Base-by-base conservation (phyloP, 371 early-diverging fungal genomes). In the Amoeboradix gromovi region DNA sequence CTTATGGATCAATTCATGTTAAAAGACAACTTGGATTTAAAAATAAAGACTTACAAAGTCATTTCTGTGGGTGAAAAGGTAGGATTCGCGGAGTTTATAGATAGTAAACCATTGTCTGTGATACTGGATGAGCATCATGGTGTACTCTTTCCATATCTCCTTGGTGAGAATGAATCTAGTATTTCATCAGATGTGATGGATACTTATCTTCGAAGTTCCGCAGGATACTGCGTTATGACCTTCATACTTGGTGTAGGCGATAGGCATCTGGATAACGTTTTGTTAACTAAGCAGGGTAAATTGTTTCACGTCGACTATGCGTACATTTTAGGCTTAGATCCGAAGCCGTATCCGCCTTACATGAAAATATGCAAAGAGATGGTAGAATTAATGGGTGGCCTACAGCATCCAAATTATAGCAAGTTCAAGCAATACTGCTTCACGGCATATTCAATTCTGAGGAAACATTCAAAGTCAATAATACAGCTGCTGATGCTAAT, bases 161-260 rank as follows among this genome's bases (percentile, higher is more conserved):
- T n/a, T n/a, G n/a, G n/a, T n/a, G n/a, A n/a, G n/a, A n/a, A n/a
- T n/a, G n/a, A n/a, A n/a, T n/a, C n/a, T 29, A 67, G 67, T 16
- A 31, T 29, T 5, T 31, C 5, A 31, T 16, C 5, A 67, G 31
- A 5, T 29, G 22, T 67, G 22, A 29, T 29, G n/a, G 16, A 31
- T 67, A 31, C 29, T 5, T 67, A 31, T 31, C 30, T 2, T 29
- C 29, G n/a, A 1, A 1, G 28, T 48, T 12, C 70, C 88, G 89
- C 97, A 32, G 97, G 95, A 0, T 98, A 96, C 76, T 92, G 93
- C 75, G 93, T 98, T 16, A 92, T 96, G 68, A 94, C 92, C 0
- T 98, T 95, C 76, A 72, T 98, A 16, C 80, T 98, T 16, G 97
- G 94, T 22, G 87, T 98, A n/a, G 97, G 98, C n/a, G 98, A 98